Evolutionary conservation across 768 basidiomycete species (phyloP).

Genomic region (Mrakia gelida): DNA sequence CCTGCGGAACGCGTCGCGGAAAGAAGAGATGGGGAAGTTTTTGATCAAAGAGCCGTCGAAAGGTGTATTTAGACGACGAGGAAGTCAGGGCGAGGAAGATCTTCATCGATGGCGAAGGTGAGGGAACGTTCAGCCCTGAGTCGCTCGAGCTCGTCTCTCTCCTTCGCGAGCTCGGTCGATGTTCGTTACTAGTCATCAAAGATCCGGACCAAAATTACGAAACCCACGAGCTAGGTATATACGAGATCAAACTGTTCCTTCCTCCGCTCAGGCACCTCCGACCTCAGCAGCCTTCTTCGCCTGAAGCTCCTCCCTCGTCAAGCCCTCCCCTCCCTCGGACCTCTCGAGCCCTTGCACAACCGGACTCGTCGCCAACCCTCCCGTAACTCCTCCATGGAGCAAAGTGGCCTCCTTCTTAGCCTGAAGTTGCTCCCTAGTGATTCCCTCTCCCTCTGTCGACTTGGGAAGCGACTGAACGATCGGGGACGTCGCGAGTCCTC

Average conservation of each 20-base stretch:
- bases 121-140: too few relatives aligned
- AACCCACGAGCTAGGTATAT: too few relatives aligned
- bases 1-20: too few relatives aligned
- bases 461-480: neutral
- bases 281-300: constrained; percentile 3
- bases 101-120: too few relatives aligned
- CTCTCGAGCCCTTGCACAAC: neutral
- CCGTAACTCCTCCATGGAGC: neutral
- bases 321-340: constrained; percentile 1
- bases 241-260: neutral
- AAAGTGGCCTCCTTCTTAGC: neutral
- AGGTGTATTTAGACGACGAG: too few relatives aligned
- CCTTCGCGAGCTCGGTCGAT: too few relatives aligned
- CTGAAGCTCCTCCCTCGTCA: neutral
- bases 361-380: neutral
- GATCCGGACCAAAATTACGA: too few relatives aligned
- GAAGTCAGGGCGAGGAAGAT: too few relatives aligned
- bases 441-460: neutral
- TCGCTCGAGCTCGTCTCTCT: too few relatives aligned
- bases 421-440: neutral
- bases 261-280: neutral
- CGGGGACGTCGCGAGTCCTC: neutral
- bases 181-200: too few relatives aligned
- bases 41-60: too few relatives aligned
- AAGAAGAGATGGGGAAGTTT: too few relatives aligned